Evolutionary conservation across 495 filamentous ascomycete species (phyloP), one percentile per base, ranked within the genome.

Genomic region (Halenospora varia): DNA sequence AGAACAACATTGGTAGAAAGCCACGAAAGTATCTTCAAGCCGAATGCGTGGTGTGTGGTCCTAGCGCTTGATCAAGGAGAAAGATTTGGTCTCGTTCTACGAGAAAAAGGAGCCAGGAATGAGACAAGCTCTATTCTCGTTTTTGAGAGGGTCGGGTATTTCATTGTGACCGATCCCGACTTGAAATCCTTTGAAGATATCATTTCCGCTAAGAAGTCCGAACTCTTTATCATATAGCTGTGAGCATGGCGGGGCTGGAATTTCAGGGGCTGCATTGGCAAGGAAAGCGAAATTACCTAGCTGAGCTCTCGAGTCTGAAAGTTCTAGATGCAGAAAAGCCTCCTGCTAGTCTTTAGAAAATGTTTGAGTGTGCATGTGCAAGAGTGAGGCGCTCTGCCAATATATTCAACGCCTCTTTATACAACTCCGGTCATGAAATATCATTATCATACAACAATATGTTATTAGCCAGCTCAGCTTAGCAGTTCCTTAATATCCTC

Each of bases 401-500:
- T n/a, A n/a, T n/a, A n/a, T n/a, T n/a, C n/a, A n/a, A n/a, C n/a
- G n/a, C n/a, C n/a, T n/a, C n/a, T n/a, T n/a, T n/a, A n/a, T n/a
- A n/a, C n/a, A n/a, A n/a, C n/a, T n/a, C n/a, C n/a, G n/a, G n/a
- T n/a, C n/a, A n/a, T n/a, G n/a, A n/a, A n/a, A n/a, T n/a, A n/a
- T n/a, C n/a, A n/a, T n/a, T n/a, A n/a, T n/a, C n/a, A n/a, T n/a
- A n/a, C n/a, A n/a, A n/a, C n/a, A n/a, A n/a, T n/a, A n/a, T n/a
- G n/a, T n/a, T n/a, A n/a, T n/a, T n/a, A n/a, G n/a, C n/a, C n/a
- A n/a, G n/a, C 26, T 59, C 68, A 96, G 66, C 88, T 90, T 51
- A 99, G 82, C 61, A 99, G 74, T 72, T 96, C 86, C 70, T 83
- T 93, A 57, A 99, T 89, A 77, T 99, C 94, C 70, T 96, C 93